Evolutionary conservation across 1,284 basidiomycete genomes (phyloP), one percentile per base, ranked within the genome.

Genomic region (Cryptococcus sp.): DNA sequence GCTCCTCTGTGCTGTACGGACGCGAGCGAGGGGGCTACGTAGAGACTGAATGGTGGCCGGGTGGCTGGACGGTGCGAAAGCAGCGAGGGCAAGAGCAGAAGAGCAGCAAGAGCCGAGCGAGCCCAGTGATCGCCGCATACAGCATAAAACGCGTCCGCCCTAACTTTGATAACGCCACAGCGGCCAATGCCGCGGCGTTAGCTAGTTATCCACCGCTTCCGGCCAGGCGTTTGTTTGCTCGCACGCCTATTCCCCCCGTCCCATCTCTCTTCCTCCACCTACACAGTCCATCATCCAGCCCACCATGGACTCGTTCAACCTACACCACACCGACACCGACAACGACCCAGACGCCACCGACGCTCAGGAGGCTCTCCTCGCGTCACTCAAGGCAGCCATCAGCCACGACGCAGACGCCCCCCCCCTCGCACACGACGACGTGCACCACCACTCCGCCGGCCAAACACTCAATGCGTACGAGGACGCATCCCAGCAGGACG

Each of bases 311-410:
- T 18, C n/a, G n/a, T 42, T 37, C 33, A 15, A 40, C 33, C 20
- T 28, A 23, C 20, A 46, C 9, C 33, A 53, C 18, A 20, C 39
- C 16, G 24, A 20, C 39, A 33, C 33, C 11, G 35, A 24, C 37
- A 44, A 33, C 28, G 28, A 33, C 28, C 28, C 28, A 33, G 28
- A 4, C 4, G 28, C 28, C 28, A 33, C 28, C 4, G 56, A 56
- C 21, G 50, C 60, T 2, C 50, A 53, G 11, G 54, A 62, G 46
- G 60, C 60, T 7, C 54, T 59, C 16, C 44, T 62, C 36, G 57
- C 60, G 12, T 53, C 53, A 4, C 49, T 58, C 11, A 51, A 57
- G 45, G 56, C 53, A 1, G 56, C 53, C 46, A 58, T 59, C 51
- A 56, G 28, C 28, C 28, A 59, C 24, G 54, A 56, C 35, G 53